Evolutionary conservation across 139 green algal species (phyloP).

Genomic region (Chlorella sp.): DNA sequence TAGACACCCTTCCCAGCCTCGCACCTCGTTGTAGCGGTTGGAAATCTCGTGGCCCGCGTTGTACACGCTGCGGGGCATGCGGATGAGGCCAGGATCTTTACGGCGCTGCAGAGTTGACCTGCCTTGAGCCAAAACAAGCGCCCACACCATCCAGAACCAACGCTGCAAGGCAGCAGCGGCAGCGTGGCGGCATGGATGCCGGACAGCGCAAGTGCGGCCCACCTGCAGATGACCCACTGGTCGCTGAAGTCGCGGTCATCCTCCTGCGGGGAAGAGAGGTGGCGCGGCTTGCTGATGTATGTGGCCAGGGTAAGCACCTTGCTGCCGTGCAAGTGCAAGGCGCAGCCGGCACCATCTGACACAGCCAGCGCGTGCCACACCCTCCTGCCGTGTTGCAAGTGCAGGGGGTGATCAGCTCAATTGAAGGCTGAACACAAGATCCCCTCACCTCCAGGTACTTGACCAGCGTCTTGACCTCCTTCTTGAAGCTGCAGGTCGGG

Average conservation of each 20-base stretch:
- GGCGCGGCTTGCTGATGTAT: no score
- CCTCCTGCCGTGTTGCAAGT: no score
- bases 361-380: no score
- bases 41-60: background rate
- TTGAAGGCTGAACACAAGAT: background rate
- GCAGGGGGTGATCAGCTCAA: no score
- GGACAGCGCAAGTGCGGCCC: no score
- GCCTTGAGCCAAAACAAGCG: background rate
- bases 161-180: background rate
- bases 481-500: background rate
- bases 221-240: constrained; percentile 6
- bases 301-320: no score
- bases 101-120: no score
- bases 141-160: no score
- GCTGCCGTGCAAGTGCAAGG: no score
- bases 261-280: background rate
- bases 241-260: background rate
- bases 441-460: background rate
- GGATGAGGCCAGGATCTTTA: no score
- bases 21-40: constrained; percentile 4
- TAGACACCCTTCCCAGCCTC: background rate
- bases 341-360: no score
- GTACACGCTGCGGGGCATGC: background rate
- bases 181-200: no score
- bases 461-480: background rate